A percentile compares a stretch with the other conserved stretches of the same genome.
phyloP scores from a whole-genome alignment of 1,139 yeast species.

The Entelexis paramagnoliae region DNA sequence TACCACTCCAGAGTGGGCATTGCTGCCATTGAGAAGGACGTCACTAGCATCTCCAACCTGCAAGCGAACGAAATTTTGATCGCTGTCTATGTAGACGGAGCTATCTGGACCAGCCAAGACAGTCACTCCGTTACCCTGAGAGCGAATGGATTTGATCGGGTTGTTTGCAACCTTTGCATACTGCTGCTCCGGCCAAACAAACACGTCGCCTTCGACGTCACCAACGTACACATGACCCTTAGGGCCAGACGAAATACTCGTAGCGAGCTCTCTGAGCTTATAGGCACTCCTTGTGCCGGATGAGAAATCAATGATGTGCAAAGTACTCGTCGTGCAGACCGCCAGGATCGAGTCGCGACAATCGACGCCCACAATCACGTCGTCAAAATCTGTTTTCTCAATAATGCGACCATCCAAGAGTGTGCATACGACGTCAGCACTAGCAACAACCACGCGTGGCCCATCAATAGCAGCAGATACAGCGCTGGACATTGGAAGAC shows the following conservation, averaged over 20 bases:
- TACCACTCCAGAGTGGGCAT: not conserved
- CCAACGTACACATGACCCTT: slow-evolving; percentile 1
- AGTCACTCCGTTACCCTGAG: not conserved
- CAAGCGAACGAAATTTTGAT: not conserved
- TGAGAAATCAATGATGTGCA: not conserved
- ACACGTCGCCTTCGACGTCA: not conserved
- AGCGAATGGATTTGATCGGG: not conserved
- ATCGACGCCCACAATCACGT: not conserved
- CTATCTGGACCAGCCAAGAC: not conserved
- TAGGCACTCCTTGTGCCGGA: no score
- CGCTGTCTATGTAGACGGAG: not conserved
- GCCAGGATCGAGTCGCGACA: not conserved
- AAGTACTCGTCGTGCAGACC: not conserved
- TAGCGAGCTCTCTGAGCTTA: not conserved
- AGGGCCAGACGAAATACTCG: not conserved
- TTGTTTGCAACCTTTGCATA: not conserved
- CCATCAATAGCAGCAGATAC: not conserved
- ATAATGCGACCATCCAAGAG: not conserved
- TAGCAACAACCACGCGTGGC: not conserved
- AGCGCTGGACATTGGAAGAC: not conserved
- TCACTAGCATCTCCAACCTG: not conserved
- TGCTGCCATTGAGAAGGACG: not conserved
- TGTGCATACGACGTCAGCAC: not conserved
- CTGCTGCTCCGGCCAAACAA: not conserved
- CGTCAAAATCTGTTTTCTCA: not conserved